Evolutionary conservation across 2,329 filamentous ascomycete genomes (phyloP), one percentile per base, ranked within the genome.

Genomic region (Colletotrichum orbiculare): DNA sequence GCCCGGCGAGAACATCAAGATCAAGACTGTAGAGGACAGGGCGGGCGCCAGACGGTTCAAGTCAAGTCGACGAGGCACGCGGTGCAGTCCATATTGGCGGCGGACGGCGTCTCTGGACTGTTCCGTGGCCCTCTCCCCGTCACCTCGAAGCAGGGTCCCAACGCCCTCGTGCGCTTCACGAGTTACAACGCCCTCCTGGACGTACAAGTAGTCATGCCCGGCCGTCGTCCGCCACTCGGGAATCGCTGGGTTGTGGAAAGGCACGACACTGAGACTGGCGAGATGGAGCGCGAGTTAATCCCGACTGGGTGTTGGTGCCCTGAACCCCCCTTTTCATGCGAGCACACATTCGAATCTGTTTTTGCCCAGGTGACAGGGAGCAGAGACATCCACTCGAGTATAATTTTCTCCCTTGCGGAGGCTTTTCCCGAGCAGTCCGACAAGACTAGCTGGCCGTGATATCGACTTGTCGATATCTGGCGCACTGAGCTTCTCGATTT

Each of bases 1-100:
- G 17, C 71, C 73, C 11, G 71, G 71, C 7, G 71, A 74, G 54
- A 71, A 70, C 41, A 50, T 73, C 52, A 73, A 74, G 50, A 74
- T 70, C 6, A 66, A 70, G 33, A 64, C 72, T 13, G 66, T 74
- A 13, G 66, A 74, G 34, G 71, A 73, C 38, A 54, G 66, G 13
- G 69, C 67, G 10, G 65, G 69, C 9, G 52, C 50, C 11, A 42
- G 49, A 3, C 39, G 41, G 12, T 68, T 59, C 49, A 60, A 35
- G 0, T 67, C 67, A 17, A 17, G 17, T 17, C 17, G 41, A 41
- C 68, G 6, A 47, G 35, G 17, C 34, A 54, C 10, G 50, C 52
- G 11, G 41, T 54, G 33, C 39, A 50, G 38, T n/a, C 7, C 38
- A 61, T 48, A n/a, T 10, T 38, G 7, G 49, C 12, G 12, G 37